These are phyloP conservation scores for Cytospora chrysosperma DNA, from an alignment of 2,329 filamentous ascomycete species.

Conservation along the genomic window DNA sequence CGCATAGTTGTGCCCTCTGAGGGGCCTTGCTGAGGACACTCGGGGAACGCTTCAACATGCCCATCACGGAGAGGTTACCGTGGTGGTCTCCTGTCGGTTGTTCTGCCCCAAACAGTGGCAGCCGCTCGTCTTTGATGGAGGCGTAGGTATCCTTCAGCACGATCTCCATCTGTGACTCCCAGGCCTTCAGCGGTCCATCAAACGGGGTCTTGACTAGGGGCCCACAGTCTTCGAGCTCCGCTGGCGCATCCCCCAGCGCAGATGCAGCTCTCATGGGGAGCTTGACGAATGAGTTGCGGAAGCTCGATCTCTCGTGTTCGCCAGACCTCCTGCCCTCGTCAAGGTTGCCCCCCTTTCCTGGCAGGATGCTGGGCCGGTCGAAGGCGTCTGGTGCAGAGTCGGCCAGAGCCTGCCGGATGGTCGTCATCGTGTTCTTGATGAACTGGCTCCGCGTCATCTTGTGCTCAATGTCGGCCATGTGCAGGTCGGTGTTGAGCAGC, in stretches of 20 bases:
- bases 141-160: slow-evolving; percentile 89
- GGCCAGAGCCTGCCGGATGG: slow-evolving; percentile 72
- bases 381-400: slow-evolving; percentile 71
- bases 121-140: slow-evolving; percentile 81
- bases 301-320: slow-evolving; percentile 42
- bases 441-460: slow-evolving; percentile 97
- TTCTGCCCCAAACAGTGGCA: slow-evolving; percentile 79
- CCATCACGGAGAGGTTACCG: slow-evolving; percentile 64
- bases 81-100: slow-evolving; percentile 48
- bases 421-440: slow-evolving; percentile 93
- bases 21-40: slow-evolving; percentile 88
- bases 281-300: slow-evolving; percentile 48
- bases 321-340: slow-evolving; percentile 33
- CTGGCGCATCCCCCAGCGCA: slow-evolving; percentile 37
- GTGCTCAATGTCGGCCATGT: slow-evolving; percentile 89
- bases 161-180: slow-evolving; percentile 87
- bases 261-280: slow-evolving; percentile 49
- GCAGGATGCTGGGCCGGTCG: slow-evolving; percentile 56
- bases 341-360: slow-evolving; percentile 36
- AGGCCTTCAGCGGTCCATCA: slow-evolving; percentile 71
- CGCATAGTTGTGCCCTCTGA: slow-evolving; percentile 75
- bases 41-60: slow-evolving; percentile 78
- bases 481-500: slow-evolving; percentile 91
- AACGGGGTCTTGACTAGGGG: slow-evolving; percentile 77
- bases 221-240: slow-evolving; percentile 59